Base-by-base conservation (phyloP, 495 filamentous ascomycete genomes). In the Alectoria sarmentosa region DNA sequence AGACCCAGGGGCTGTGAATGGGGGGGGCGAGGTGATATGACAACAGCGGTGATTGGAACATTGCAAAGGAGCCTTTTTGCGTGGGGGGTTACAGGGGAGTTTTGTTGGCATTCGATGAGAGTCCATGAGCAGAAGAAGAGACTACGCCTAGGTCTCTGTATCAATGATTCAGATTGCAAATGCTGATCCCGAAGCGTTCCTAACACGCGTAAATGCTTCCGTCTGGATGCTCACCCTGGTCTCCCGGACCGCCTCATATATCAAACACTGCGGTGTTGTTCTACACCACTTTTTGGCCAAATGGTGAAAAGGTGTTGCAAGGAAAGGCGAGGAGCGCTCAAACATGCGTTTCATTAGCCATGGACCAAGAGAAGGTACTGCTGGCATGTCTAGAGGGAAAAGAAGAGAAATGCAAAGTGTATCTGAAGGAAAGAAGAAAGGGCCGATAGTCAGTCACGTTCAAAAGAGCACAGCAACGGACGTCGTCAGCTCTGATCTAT, bases 1-100 rank as follows among this genome's bases (percentile, higher is more conserved):
- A 3, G 52, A 55, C 23, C 15, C 52, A 8, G 63, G 42, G 48
- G 34, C 30, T 3, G 64, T 56, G 15, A 60, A 66, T 56, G 65
- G 64, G 23, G 64, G 54, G 9, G 64, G 37, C 7, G 63, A 58
- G 46, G 58, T 37, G 5, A 42, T 26, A 26, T 37, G 30, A 42
- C 15, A 26, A 14, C 28, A 2, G 42, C 30, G 30, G 39, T 49
- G 41, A 49, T 61, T 46, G 60, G 41, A 48, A 36, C 46, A 37
- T 37, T 37, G 46, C 41, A 46, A 34, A 55, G 23, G 34, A 57
- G 37, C 21, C 23, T 63, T 26, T 30, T 9, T 38, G 52, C 48
- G 61, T 57, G 7, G n/a, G 32, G 54, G 36, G 15, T 30, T 56
- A 61, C 28, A 13, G 17, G 52, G 52, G 15, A 10, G 1, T 55